Evolutionary conservation across 768 basidiomycete species (phyloP), one percentile per base, ranked within the genome.

Genomic region (Boletus rufocinnamomeus): DNA sequence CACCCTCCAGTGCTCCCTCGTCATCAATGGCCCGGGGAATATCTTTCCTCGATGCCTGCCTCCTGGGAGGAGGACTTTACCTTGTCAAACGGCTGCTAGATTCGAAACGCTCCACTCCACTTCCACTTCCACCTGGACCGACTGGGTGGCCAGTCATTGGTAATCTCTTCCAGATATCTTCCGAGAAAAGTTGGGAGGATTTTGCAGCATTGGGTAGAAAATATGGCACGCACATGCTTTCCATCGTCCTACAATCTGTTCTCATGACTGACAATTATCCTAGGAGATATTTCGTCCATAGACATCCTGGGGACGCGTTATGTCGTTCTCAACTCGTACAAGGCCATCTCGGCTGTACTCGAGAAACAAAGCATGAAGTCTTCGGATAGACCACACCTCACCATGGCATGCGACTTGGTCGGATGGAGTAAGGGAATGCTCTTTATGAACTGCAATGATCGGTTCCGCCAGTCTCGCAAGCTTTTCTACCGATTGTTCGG

Each of bases 81-180:
- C n/a, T n/a, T 21, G 14, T 25, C 11, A 61, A 50, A 32, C 6
- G 37, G 6, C 9, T 63, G 6, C 17, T 62, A 17, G 17, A 44
- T 17, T 57, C 50, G 19, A 57, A 43, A 19, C 35, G 4, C 23
- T 54, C 37, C 11, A 4, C 6, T 34, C 50, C 19, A 14, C 52
- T 60, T 34, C 50, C 19, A 14, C 52, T 60, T 41, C 69, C 69
- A 23, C 68, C 63, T 19, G 69, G 69, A 2, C 69, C 69, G 4
- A 35, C 38, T 50, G 65, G 65, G 2, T 63, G 56, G 60, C 84
- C 78, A 13, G 28, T 86, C 14, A 67, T 86, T 30, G 85, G 84
- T 16, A 85, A 82, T 60, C 63, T 82, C 13, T 69, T n/a, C n/a
- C n/a, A n/a, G n/a, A n/a, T n/a, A n/a, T n/a, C n/a, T n/a, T n/a